Conservation (phyloP, 768 basidiomycete genomes). For the Multifurca ochricompacta region DNA sequence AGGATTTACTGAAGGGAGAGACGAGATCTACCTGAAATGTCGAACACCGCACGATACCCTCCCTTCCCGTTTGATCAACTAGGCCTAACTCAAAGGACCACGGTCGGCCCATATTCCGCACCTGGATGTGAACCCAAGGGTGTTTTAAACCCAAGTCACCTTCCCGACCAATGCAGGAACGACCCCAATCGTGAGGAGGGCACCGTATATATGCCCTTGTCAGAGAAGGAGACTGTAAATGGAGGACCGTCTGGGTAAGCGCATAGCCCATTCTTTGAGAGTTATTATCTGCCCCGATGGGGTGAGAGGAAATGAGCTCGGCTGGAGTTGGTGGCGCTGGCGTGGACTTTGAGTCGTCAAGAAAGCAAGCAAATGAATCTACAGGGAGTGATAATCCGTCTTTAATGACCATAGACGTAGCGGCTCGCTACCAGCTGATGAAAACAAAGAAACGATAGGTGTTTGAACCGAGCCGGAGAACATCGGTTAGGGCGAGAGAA, state of each 20-base stretch:
- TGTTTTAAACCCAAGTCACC: conserved; percentile 52
- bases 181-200: conserved; percentile 33
- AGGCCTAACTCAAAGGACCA: conserved; percentile 75
- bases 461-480: conserved; percentile 55
- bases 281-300: conserved; percentile 24
- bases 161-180: conserved; percentile 9
- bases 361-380: conserved; percentile 58
- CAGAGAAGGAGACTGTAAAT: conserved; percentile 72
- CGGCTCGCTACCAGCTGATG: conserved; percentile 60
- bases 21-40: conserved; percentile 63
- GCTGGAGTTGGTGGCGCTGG: conserved; percentile 42
- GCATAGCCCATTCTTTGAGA: conserved; percentile 30
- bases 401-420: conserved; percentile 45
- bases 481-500: no score
- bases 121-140: conserved; percentile 70
- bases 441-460: conserved; percentile 61
- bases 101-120: conserved; percentile 55
- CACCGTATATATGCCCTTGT: conserved; percentile 59
- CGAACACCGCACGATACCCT: conserved; percentile 58
- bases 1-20: conserved; percentile 19
- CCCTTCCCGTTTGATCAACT: conserved; percentile 51
- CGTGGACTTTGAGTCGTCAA: conserved; percentile 48
- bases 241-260: conserved; percentile 62
- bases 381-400: conserved; percentile 43
- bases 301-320: conserved; percentile 37